Percentiles rank a stretch among this genome's conserved stretches.
Evolutionary conservation across 495 filamentous ascomycete species (phyloP).

Genomic region (Aspergillus egyptiacus): DNA sequence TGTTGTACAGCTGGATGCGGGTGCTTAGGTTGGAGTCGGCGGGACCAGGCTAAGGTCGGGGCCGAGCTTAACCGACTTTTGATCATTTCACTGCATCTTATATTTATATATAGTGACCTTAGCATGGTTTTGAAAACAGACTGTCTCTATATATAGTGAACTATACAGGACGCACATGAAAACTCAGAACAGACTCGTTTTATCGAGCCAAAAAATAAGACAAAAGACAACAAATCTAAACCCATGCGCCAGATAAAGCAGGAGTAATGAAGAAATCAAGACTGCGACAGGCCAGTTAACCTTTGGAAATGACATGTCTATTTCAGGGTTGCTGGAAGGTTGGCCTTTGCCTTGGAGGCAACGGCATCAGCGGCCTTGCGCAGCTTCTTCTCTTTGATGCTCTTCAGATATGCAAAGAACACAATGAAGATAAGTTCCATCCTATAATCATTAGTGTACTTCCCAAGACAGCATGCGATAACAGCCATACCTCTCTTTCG

Average conservation of each 20-base stretch:
- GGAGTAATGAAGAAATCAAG: constrained; percentile 12
- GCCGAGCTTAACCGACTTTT: constrained; percentile 15
- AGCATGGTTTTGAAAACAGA: background rate
- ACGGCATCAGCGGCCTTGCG: constrained; percentile 53
- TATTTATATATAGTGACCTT: background rate
- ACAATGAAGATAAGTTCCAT: constrained; percentile 88
- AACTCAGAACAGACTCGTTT: constrained; percentile 1
- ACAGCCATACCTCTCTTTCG: constrained; percentile 78
- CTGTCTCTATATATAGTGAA: constrained; percentile 17
- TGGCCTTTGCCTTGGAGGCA: constrained; percentile 36
- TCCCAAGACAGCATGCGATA: background rate
- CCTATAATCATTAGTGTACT: constrained; percentile 42
- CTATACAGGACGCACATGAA: constrained; percentile 14
- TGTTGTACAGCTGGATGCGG: background rate
- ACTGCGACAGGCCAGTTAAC: constrained; percentile 6
- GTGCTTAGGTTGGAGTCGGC: no score
- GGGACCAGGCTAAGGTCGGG: no score
- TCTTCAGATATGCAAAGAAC: constrained; percentile 73
- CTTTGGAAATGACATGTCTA: constrained; percentile 17
- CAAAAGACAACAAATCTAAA: constrained; percentile 15
- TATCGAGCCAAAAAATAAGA: no score
- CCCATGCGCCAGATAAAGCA: constrained; percentile 25
- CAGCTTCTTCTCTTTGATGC: constrained; percentile 64
- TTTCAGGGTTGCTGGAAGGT: constrained; percentile 42
- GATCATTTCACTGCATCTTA: no score